Percentiles rank a stretch among this genome's conserved stretches.
phyloP scores from a whole-genome alignment of 2,329 filamentous ascomycete genomes.

The Scedosporium dehoogii region DNA sequence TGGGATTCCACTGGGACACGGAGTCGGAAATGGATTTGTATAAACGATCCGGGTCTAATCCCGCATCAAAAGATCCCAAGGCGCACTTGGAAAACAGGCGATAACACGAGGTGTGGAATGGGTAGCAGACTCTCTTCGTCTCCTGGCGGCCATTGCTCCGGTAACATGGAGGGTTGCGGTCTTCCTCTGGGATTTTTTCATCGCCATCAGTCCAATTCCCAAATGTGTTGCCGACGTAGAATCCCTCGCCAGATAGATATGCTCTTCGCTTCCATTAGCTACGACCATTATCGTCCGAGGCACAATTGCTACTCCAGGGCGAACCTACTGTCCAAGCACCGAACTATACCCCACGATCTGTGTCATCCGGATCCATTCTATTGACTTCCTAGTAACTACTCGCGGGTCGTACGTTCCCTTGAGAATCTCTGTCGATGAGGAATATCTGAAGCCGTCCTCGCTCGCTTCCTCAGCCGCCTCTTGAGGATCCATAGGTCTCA shows the following conservation, averaged over 20 bases:
- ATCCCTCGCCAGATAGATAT: background rate
- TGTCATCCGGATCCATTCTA: background rate
- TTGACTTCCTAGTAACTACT: background rate
- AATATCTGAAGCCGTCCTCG: background rate
- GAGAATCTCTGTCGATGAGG: background rate
- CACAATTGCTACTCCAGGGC: background rate
- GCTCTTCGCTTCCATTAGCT: background rate
- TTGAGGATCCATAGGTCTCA: slow-evolving; percentile 5
- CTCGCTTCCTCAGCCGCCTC: slow-evolving; percentile 1
- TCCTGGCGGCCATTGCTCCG: background rate
- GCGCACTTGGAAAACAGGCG: background rate
- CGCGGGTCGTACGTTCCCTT: background rate
- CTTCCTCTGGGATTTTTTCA: background rate
- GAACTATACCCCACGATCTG: background rate
- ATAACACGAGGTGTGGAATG: background rate
- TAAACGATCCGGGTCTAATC: background rate
- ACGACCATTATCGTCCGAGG: background rate
- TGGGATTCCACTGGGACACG: background rate
- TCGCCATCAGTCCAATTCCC: background rate
- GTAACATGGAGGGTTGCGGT: background rate
- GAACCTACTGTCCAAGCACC: background rate
- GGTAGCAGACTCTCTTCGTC: background rate
- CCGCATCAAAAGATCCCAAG: background rate
- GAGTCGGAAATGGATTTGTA: background rate
- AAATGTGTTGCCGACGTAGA: background rate